Evolutionary conservation across 148 eudicot genomes (phyloP).

Genomic region (Chenopodium album): DNA sequence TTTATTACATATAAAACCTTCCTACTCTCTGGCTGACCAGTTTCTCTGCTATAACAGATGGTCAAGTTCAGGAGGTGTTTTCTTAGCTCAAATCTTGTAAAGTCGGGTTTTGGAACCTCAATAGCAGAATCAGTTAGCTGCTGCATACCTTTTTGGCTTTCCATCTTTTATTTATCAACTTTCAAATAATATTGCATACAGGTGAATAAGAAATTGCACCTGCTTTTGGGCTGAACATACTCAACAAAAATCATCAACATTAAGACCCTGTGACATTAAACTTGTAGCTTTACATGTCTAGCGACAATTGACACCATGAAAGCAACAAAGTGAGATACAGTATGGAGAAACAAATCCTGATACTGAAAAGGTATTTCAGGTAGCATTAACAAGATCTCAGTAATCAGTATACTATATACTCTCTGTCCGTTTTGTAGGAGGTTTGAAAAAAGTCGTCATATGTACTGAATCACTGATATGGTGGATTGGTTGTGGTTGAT

Average conservation of each 20-base stretch:
- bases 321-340: not conserved
- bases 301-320: not conserved
- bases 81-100: constrained; percentile 1
- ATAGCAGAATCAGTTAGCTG: not conserved
- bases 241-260: not conserved
- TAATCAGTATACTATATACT: no score
- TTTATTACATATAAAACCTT: not conserved
- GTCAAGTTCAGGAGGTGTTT: constrained; percentile 47
- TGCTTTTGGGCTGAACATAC: not conserved
- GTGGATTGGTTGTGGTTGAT: no score
- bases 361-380: not conserved
- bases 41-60: constrained; percentile 47
- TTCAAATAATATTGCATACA: not conserved
- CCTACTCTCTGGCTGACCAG: not conserved
- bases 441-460: not conserved
- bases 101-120: not conserved
- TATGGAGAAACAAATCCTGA: not conserved
- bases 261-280: not conserved
- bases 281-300: not conserved
- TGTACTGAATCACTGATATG: no score
- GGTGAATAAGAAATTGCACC: not conserved
- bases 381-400: not conserved
- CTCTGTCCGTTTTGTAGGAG: no score
- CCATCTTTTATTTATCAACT: not conserved
- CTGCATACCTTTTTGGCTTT: not conserved